Evolutionary conservation across 257 asterid species (phyloP).

Genomic region (Solanum acaule): DNA sequence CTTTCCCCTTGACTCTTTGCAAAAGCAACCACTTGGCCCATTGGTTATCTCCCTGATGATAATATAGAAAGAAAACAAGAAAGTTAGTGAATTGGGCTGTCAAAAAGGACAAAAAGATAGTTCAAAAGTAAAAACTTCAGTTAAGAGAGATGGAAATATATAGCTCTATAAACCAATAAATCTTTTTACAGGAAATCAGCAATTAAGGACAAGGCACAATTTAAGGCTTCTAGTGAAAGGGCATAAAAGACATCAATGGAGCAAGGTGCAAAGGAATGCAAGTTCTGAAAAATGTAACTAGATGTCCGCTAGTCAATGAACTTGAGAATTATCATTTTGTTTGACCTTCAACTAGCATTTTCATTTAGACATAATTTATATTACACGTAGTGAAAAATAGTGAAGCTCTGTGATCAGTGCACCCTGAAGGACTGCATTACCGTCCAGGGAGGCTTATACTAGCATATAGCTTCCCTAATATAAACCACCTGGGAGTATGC

Average conservation of each 20-base stretch:
- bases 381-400: not conserved
- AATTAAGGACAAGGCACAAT: not conserved
- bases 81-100: not conserved
- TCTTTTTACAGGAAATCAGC: not conserved
- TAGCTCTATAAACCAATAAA: not conserved
- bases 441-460: not conserved
- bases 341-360: not conserved
- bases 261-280: not conserved
- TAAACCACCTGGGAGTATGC: not conserved
- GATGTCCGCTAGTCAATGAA: not conserved
- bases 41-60: constrained; percentile 75
- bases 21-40: constrained; percentile 87
- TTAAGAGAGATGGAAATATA: not conserved
- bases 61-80: constrained; percentile 1
- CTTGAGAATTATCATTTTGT: not conserved
- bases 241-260: not conserved
- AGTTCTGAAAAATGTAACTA: not conserved
- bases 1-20: constrained; percentile 82
- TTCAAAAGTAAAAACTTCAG: not conserved
- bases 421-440: not conserved
- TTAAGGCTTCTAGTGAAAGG: not conserved
- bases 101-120: not conserved
- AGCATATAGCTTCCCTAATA: not conserved
- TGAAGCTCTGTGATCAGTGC: not conserved
- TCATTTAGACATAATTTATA: not conserved